Base-by-base conservation (phyloP, 768 basidiomycete species). In the Termitomyces sp. region DNA sequence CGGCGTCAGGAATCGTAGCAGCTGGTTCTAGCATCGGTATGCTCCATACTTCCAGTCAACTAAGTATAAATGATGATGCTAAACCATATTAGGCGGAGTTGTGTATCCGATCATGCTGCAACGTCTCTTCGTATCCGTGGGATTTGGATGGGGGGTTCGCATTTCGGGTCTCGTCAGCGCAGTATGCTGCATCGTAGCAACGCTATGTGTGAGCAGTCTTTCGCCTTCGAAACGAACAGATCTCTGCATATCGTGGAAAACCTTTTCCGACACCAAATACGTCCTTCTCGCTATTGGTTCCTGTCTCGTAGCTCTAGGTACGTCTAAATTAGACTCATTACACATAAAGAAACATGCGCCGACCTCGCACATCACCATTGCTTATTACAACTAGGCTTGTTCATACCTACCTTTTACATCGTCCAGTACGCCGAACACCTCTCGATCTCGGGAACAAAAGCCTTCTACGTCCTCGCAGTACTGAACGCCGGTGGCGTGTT, bases 361-460 rank as follows among this genome's bases (percentile, higher is more conserved):
- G 53, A 46, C 57, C 44, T 2, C 48, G 36, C 48, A 14, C 33
- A 36, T 18, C 9, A 43, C n/a, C 41, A n/a, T 41, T 41, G n/a
- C 8, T 41, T 18, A 43, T 16, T 13, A 10, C 32, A 28, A 14
- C 4, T 63, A 89, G 88, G 87, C 30, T 72, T 89, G 4, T 90
- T 88, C 71, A 85, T 83, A 26, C 88, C 88, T 7, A 85, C 82
- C 69, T 86, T 88, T 67, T 91, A 84, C 73, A 82, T 91, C 55
- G 80, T 82, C 23, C 78, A 81, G 52, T 88, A 84, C 68, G 74
- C 86, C 20, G 73, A 75, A 56, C 77, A 76, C 46, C 70, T 79
- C 58, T 70, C 67, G 50, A 70, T 82, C 41, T 60, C 77, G 3
- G 55, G 76, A 7, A 56, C 71, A 46, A 72, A 71, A 30, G 75